Evolutionary conservation across 2,329 filamentous ascomycete genomes (phyloP).

Genomic region (Claviceps quebecensis): DNA sequence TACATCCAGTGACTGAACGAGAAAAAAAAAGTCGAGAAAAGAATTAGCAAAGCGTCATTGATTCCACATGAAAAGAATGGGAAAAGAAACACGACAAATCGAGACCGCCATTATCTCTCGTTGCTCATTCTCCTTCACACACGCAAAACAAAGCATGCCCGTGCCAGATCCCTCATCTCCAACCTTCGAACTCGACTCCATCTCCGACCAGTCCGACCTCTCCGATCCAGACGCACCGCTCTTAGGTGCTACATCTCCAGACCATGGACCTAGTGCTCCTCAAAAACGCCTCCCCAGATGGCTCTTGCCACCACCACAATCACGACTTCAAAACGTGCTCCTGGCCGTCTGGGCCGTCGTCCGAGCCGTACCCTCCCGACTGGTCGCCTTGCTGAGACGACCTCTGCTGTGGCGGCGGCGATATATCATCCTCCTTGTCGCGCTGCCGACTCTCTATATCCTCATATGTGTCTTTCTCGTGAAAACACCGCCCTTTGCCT

Average conservation of each 20-base stretch:
- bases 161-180: not conserved
- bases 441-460: conserved; percentile 16
- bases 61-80: too few relatives aligned
- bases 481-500: conserved; percentile 28
- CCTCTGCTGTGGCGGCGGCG: not conserved
- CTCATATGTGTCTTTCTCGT: conserved; percentile 24
- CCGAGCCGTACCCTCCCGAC: not conserved
- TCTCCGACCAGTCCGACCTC: conserved; percentile 4
- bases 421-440: not conserved
- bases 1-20: not conserved
- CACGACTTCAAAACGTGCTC: not conserved
- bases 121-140: too few relatives aligned
- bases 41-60: too few relatives aligned
- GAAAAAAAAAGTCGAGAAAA: not conserved
- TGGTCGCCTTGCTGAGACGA: not conserved
- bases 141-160: not conserved
- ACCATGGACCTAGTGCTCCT: not conserved
- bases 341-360: not conserved
- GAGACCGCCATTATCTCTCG: too few relatives aligned
- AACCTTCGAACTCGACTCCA: conserved; percentile 4
- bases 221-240: not conserved
- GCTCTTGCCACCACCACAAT: not conserved
- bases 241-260: not conserved
- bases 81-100: too few relatives aligned
- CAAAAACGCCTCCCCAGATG: not conserved